Conservation (phyloP, 306 rosid species). For the Sophora flavescens region DNA sequence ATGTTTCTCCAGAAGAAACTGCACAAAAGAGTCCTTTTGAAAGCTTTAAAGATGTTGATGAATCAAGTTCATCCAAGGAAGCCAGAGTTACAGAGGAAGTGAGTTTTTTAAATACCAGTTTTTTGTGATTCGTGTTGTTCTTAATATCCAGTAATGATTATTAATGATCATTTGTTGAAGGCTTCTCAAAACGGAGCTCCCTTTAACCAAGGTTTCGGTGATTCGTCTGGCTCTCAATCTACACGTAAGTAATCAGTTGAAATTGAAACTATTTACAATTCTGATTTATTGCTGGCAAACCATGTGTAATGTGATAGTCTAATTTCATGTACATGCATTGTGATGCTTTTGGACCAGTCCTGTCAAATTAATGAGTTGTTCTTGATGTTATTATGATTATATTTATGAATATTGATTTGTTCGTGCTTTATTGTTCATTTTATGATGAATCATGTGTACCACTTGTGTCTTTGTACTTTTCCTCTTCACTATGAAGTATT, state of each 20-base stretch:
- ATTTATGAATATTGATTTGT: slow-evolving; percentile 25
- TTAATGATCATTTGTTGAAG: slow-evolving; percentile 51
- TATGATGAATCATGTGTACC: slow-evolving; percentile 4
- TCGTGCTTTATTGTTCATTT: slow-evolving; percentile 16
- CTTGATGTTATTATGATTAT: not conserved
- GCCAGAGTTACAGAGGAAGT: slow-evolving; percentile 57
- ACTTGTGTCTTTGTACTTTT: slow-evolving; percentile 25
- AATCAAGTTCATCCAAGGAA: slow-evolving; percentile 56
- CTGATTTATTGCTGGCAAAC: slow-evolving; percentile 18
- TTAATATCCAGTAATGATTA: slow-evolving; percentile 34
- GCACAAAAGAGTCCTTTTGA: slow-evolving; percentile 72
- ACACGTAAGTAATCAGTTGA: slow-evolving; percentile 47
- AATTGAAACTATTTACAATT: slow-evolving; percentile 35
- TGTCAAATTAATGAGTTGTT: slow-evolving; percentile 37
- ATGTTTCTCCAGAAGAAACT: slow-evolving; percentile 88
- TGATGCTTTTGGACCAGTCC: slow-evolving; percentile 18
- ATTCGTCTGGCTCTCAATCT: slow-evolving; percentile 67
- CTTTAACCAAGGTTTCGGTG: slow-evolving; percentile 57
- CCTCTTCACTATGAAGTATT: slow-evolving; percentile 7
- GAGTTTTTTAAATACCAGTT: slow-evolving; percentile 50
- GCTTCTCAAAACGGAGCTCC: slow-evolving; percentile 86
- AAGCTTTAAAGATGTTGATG: slow-evolving; percentile 65
- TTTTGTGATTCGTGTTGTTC: slow-evolving; percentile 42
- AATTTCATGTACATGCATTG: slow-evolving; percentile 38
- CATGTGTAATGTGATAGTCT: slow-evolving; percentile 29